These are phyloP conservation scores for Linnemannia elongata DNA, from an alignment of 192 early-diverging fungal species.

Conservation along the genomic window DNA sequence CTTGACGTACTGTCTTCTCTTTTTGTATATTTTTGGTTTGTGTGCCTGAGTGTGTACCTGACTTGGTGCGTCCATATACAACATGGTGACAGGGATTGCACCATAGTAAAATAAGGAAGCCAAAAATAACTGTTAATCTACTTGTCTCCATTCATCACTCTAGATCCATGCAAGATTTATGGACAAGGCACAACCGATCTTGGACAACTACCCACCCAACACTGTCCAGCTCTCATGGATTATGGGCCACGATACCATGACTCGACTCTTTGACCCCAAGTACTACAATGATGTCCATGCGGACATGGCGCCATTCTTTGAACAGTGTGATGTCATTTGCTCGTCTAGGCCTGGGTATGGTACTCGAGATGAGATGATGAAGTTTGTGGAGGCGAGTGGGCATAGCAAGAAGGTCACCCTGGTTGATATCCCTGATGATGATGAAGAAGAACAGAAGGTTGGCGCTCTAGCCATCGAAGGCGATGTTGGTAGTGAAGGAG, in stretches of 20 bases:
- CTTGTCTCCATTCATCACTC: neutral
- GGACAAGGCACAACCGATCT: conserved; percentile 72
- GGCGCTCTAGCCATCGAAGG: neutral
- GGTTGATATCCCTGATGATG: conserved; percentile 38
- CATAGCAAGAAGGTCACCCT: conserved; percentile 41
- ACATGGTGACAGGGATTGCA: neutral
- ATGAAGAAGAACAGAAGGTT: neutral
- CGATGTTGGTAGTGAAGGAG: too few relatives aligned
- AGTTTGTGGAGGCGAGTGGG: conserved; percentile 47
- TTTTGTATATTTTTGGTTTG: neutral
- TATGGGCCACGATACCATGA: conserved; percentile 86
- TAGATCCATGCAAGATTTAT: conserved; percentile 73
- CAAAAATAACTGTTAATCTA: neutral
- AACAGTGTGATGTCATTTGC: conserved; percentile 57
- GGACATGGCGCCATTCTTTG: conserved; percentile 73
- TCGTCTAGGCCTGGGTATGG: conserved; percentile 60
- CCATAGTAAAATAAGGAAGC: neutral
- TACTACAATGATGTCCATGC: conserved; percentile 72
- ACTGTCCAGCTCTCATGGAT: conserved; percentile 70
- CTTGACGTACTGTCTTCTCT: neutral
- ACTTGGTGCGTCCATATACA: neutral
- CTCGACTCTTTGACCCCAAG: conserved; percentile 79
- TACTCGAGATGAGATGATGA: conserved; percentile 52
- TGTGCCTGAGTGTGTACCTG: neutral
- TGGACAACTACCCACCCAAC: conserved; percentile 24